Percentiles rank a stretch among this genome's conserved stretches.
phyloP scores from a whole-genome alignment of 495 filamentous ascomycete species.

The Aspergillus sclerotioniger region DNA sequence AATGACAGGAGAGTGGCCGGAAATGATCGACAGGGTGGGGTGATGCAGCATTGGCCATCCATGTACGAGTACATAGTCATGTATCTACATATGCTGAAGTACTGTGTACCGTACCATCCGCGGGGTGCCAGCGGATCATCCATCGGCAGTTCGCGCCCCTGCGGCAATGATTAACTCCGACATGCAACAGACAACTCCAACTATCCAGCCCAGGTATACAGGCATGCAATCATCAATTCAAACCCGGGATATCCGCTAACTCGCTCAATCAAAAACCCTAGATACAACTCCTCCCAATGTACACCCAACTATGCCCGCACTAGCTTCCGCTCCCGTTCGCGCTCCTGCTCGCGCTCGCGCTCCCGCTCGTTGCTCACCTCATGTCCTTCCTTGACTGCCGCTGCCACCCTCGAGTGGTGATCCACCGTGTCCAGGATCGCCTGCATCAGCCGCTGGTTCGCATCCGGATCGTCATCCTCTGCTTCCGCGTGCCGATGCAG shows the following conservation, averaged over 20 bases:
- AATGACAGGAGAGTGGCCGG: no score
- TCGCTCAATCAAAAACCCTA: conserved; percentile 19
- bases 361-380: conserved; percentile 20
- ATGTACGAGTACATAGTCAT: no score
- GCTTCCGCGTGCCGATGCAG: conserved; percentile 16
- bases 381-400: conserved; percentile 32
- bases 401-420: conserved; percentile 38
- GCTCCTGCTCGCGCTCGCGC: conserved; percentile 20
- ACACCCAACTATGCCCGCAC: conserved; percentile 24
- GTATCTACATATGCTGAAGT: no score
- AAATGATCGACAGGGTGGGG: no score
- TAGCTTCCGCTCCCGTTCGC: conserved; percentile 29
- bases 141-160: neutral
- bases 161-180: neutral
- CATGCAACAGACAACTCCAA: neutral
- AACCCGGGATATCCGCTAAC: conserved; percentile 29
- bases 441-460: conserved; percentile 47
- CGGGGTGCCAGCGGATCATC: neutral
- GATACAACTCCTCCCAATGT: conserved; percentile 4
- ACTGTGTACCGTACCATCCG: neutral
- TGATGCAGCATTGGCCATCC: no score
- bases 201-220: neutral
- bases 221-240: conserved; percentile 22
- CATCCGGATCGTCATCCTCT: conserved; percentile 43
- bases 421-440: conserved; percentile 48